phyloP scores from a whole-genome alignment of 495 filamentous ascomycete genomes.

The Amorphotheca resinae region DNA sequence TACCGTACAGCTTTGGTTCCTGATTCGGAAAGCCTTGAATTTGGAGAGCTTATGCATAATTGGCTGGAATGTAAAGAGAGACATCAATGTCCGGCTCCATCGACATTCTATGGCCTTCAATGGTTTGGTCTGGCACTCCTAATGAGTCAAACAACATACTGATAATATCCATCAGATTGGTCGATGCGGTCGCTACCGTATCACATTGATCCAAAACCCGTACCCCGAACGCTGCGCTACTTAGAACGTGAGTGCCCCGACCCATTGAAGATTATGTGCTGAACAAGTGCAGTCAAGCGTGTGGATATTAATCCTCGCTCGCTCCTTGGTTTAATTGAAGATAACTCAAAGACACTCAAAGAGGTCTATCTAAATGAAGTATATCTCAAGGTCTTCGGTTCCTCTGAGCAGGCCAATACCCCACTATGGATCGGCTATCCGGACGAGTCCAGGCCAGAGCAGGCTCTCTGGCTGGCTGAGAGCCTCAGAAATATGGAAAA shows the following conservation, averaged over 20 bases:
- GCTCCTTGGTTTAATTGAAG: conserved; percentile 10
- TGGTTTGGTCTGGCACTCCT: neutral
- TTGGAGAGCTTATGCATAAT: conserved; percentile 18
- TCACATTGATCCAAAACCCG: neutral
- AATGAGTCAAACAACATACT: neutral
- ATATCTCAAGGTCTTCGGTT: conserved; percentile 13
- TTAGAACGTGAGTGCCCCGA: conserved; percentile 7
- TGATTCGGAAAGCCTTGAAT: conserved; percentile 14
- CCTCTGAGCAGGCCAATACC: neutral
- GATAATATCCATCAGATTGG: conserved; percentile 1
- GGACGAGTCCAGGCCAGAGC: neutral
- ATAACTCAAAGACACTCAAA: conserved; percentile 11
- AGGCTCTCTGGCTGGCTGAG: conserved; percentile 14
- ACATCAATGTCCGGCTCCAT: conserved; percentile 8
- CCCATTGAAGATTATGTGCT: too few relatives aligned
- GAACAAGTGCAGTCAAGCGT: conserved; percentile 11
- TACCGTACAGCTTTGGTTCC: conserved; percentile 15
- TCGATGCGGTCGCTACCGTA: conserved; percentile 13
- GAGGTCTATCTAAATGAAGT: conserved; percentile 21
- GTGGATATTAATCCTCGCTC: conserved; percentile 13
- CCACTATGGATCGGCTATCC: conserved; percentile 17
- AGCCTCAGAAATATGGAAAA: conserved; percentile 9
- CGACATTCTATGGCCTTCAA: neutral
- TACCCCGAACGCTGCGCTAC: conserved; percentile 11
- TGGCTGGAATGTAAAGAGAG: conserved; percentile 19